These are phyloP conservation scores for Psophocarpus tetragonolobus DNA, from an alignment of 306 rosid genomes.

Conservation along the genomic window DNA sequence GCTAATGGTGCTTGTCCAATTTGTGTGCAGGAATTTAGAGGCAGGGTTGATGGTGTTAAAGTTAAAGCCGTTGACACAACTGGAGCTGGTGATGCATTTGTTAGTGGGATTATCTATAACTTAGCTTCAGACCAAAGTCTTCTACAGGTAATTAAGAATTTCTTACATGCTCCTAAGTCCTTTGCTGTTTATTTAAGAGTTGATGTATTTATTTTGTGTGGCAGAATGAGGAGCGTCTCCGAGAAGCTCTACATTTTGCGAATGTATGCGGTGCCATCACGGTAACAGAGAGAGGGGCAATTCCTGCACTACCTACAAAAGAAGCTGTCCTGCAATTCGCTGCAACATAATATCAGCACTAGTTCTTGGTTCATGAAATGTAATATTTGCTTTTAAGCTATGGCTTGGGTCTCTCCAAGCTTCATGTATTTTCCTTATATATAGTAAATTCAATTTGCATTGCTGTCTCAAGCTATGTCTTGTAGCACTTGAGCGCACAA, in stretches of 20 bases:
- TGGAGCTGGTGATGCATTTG: slow-evolving; percentile 98
- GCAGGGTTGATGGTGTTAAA: slow-evolving; percentile 76
- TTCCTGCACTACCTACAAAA: slow-evolving; percentile 80
- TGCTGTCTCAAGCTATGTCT: slow-evolving; percentile 34
- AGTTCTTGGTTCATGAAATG: slow-evolving; percentile 31
- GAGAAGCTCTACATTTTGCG: slow-evolving; percentile 70
- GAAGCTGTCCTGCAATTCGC: slow-evolving; percentile 58
- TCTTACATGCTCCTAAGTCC: neutral
- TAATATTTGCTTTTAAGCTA: slow-evolving; percentile 32
- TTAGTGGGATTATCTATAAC: slow-evolving; percentile 68
- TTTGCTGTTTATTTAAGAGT: neutral
- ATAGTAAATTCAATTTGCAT: slow-evolving; percentile 24
- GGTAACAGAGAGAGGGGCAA: slow-evolving; percentile 80
- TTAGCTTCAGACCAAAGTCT: slow-evolving; percentile 64
- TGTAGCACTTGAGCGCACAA: slow-evolving; percentile 17
- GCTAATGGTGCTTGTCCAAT: neutral
- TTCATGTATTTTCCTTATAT: slow-evolving; percentile 16
- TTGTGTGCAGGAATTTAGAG: slow-evolving; percentile 66
- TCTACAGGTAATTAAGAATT: slow-evolving; percentile 53
- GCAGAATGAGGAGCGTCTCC: slow-evolving; percentile 66
- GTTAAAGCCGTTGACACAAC: slow-evolving; percentile 85
- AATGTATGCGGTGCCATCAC: slow-evolving; percentile 84
- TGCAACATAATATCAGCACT: slow-evolving; percentile 11
- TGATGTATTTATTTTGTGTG: neutral
- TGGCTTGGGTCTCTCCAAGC: slow-evolving; percentile 22